phyloP scores from a whole-genome alignment of 164 flowering plant genomes.

The Sedum album region DNA sequence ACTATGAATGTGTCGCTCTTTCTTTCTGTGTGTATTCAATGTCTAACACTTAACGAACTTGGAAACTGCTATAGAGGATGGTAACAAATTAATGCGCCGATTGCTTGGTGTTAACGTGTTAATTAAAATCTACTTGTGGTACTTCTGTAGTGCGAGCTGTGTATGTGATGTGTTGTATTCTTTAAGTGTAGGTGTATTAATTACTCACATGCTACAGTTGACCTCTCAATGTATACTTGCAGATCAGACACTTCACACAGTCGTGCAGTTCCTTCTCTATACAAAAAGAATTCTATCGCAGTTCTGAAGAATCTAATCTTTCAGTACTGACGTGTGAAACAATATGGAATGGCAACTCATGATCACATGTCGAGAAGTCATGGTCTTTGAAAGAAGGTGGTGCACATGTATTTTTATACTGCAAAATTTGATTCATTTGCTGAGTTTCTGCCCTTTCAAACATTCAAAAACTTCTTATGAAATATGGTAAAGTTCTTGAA shows the following conservation, averaged over 20 bases:
- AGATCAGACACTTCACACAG: background rate
- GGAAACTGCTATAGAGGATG: background rate
- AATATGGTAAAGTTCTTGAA: background rate
- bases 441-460: background rate
- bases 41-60: background rate
- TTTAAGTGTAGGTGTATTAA: background rate
- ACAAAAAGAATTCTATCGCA: background rate
- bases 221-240: conserved; percentile 7
- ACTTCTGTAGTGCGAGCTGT: background rate
- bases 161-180: background rate
- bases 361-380: conserved; percentile 14
- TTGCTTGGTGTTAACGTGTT: conserved; percentile 2
- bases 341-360: background rate
- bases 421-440: background rate
- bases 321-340: background rate
- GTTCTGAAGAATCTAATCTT: conserved; percentile 1
- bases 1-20: no score
- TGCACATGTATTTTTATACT: no score
- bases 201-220: conserved; percentile 8
- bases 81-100: background rate
- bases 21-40: background rate
- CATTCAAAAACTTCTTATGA: background rate
- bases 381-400: background rate
- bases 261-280: background rate
- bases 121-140: background rate